Evolutionary conservation across 306 rosid species (phyloP).

Genomic region (Gynostemma pentaphyllum): DNA sequence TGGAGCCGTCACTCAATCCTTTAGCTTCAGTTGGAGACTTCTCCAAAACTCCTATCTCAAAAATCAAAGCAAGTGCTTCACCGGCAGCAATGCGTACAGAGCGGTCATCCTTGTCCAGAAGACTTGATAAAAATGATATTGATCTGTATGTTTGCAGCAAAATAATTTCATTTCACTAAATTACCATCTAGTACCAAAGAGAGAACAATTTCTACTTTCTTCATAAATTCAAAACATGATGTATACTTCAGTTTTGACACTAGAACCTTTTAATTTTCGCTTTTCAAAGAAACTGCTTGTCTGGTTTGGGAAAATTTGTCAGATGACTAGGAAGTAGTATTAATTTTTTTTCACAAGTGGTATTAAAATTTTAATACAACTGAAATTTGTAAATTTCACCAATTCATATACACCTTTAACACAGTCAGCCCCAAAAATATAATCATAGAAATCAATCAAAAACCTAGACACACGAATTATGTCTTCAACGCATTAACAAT

Average conservation of each 20-base stretch:
- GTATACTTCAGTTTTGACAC: neutral
- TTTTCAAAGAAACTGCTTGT: neutral
- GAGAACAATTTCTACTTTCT: neutral
- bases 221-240: neutral
- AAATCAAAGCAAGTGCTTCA: constrained; percentile 79
- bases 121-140: constrained; percentile 58
- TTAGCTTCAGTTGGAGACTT: constrained; percentile 38
- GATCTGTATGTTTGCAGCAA: constrained; percentile 41
- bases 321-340: too few relatives aligned
- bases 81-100: constrained; percentile 90
- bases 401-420: neutral
- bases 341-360: too few relatives aligned
- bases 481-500: neutral
- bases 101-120: constrained; percentile 87
- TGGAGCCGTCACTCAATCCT: constrained; percentile 23
- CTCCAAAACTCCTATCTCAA: constrained; percentile 64
- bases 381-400: neutral
- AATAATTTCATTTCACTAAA: neutral
- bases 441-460: neutral
- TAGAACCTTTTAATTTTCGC: neutral
- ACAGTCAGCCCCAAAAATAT: neutral
- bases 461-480: neutral
- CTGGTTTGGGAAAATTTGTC: too few relatives aligned
- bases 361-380: neutral
- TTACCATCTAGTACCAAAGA: neutral